Evolutionary conservation across 305 asterid species (phyloP), one percentile per base, ranked within the genome.

Genomic region (Fraxinus velutina): DNA sequence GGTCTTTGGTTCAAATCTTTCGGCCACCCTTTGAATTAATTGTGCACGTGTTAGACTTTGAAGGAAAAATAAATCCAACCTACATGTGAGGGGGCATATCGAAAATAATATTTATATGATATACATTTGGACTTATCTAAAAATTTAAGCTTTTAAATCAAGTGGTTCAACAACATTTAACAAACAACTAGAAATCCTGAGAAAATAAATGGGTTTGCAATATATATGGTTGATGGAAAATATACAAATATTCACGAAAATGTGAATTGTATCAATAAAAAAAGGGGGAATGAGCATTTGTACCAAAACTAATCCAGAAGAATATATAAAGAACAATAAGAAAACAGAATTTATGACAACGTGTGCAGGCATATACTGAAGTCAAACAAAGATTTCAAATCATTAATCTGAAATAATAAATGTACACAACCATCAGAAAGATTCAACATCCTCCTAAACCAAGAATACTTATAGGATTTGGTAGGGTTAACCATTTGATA

Each of bases 161-260:
- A 50, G 22, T 4, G 22, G 1, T 50, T n/a, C 62, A 5, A 50
- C 8, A 50, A 15, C 21, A 50, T n/a, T 29, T 24, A 50, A 80
- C 64, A 79, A 39, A 71, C n/a, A 57, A 60, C 78, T 9, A n/a
- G 10, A 66, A n/a, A 66, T 77, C 33, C 32, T 29, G 78, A 72
- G 78, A 80, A 34, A 79, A 78, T 66, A 37, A 76, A 82, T 64
- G 64, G 32, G 68, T 22, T 55, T 33, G 62, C 62, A 19, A 12
- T 57, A 71, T 32, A 76, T 15, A 75, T 70, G 39, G 71, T 19
- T 36, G 37, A 81, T 44, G 55, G 78, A 78, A 78, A 79, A 77
- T 55, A 36, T 15, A 44, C 6, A 57, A 30, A 34, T 19, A 19
- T 15, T 55, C n/a, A 78, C 29, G 27, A 19, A 17, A 50, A 50